phyloP scores from a whole-genome alignment of 202 grass and related monocot genomes.

The Schoenoplectus triqueter region DNA sequence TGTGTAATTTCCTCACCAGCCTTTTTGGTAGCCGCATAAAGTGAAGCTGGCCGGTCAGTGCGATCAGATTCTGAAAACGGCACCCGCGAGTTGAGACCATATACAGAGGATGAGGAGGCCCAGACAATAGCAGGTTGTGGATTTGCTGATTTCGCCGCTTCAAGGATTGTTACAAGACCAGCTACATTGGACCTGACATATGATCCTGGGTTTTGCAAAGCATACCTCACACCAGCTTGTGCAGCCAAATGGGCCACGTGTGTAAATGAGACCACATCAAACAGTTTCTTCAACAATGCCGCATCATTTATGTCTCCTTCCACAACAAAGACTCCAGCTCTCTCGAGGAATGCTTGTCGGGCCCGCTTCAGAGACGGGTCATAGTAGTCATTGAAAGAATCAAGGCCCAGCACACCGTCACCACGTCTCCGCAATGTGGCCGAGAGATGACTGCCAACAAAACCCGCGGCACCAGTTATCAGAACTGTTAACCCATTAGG shows the following conservation, averaged over 20 bases:
- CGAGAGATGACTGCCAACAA: conserved; percentile 77
- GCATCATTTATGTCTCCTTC: conserved; percentile 77
- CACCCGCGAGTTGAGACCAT: conserved; percentile 77
- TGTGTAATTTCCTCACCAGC: conserved; percentile 92
- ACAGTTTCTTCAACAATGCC: conserved; percentile 74
- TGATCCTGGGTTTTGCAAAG: conserved; percentile 72
- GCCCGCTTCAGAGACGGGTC: conserved; percentile 75
- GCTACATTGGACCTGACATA: conserved; percentile 78
- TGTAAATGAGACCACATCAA: conserved; percentile 80
- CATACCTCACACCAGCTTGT: conserved; percentile 87
- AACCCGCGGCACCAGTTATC: conserved; percentile 79
- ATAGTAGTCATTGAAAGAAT: conserved; percentile 91
- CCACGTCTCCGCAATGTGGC: conserved; percentile 67
- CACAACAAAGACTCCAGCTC: conserved; percentile 72
- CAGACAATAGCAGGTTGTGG: conserved; percentile 85
- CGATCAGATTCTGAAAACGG: conserved; percentile 87
- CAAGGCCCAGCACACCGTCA: conserved; percentile 79
- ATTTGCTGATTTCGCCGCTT: conserved; percentile 59
- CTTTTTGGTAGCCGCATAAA: conserved; percentile 93
- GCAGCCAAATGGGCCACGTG: conserved; percentile 93
- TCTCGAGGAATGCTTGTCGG: conserved; percentile 60
- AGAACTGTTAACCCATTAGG: conserved; percentile 62
- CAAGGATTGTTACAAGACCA: conserved; percentile 68
- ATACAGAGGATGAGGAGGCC: conserved; percentile 84
- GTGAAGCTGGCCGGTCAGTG: conserved; percentile 88